These are phyloP conservation scores for Parathielavia hyrcaniae DNA, from an alignment of 495 filamentous ascomycete genomes.

Conservation along the genomic window DNA sequence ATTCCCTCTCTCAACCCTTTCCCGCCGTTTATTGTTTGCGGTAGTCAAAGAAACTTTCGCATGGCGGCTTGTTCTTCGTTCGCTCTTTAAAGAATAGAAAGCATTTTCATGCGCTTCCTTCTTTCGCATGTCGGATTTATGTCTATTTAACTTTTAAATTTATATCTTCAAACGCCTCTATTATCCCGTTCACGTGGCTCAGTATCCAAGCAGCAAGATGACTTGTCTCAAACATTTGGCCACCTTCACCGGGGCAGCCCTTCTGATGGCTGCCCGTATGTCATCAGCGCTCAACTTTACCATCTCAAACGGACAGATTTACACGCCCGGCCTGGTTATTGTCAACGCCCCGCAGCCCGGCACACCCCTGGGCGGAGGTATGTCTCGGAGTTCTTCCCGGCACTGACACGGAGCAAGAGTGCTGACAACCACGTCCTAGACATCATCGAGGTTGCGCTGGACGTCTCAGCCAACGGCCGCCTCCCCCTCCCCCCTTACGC, in stretches of 20 bases:
- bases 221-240: background rate
- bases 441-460: conserved; percentile 58
- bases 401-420: background rate
- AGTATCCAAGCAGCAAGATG: background rate
- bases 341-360: conserved; percentile 60
- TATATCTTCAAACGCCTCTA: too few species aligned
- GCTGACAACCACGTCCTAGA: conserved; percentile 34
- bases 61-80: background rate
- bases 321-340: conserved; percentile 57
- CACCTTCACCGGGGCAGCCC: conserved; percentile 3
- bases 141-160: background rate
- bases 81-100: background rate
- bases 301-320: conserved; percentile 55
- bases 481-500: conserved; percentile 52
- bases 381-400: conserved; percentile 21
- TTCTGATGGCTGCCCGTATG: conserved; percentile 15
- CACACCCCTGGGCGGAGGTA: conserved; percentile 60
- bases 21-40: conserved; percentile 7
- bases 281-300: conserved; percentile 41
- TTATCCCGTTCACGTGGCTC: too few species aligned
- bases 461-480: conserved; percentile 58
- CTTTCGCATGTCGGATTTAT: too few species aligned
- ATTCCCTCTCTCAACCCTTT: background rate
- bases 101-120: too few species aligned
- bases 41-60: background rate